Conservation (phyloP, 169 alveolate genomes). For the Babesia bigemina region DNA sequence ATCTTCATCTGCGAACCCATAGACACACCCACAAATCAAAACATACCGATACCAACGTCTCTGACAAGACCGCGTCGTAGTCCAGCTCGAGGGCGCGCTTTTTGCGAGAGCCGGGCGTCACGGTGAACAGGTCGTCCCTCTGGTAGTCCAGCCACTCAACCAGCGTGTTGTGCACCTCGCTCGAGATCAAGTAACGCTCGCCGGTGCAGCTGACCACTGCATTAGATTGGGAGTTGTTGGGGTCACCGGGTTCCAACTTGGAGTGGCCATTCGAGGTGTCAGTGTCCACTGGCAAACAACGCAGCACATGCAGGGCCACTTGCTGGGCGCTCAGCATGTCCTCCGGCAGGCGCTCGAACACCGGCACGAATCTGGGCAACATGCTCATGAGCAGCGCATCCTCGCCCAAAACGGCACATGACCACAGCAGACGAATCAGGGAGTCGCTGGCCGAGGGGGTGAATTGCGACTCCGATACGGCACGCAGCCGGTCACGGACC, state of each 20-base stretch:
- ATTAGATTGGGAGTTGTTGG: no score
- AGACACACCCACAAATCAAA: background rate
- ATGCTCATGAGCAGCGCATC: constrained; percentile 40
- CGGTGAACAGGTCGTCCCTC: constrained; percentile 61
- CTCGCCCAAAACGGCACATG: constrained; percentile 58
- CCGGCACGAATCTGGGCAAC: constrained; percentile 9
- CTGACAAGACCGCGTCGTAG: constrained; percentile 59
- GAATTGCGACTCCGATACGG: background rate
- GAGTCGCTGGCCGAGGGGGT: constrained; percentile 16
- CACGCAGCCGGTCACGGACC: constrained; percentile 30
- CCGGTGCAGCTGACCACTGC: no score
- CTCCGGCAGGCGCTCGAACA: constrained; percentile 34
- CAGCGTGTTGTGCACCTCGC: constrained; percentile 14
- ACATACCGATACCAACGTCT: constrained; percentile 42
- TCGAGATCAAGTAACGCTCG: background rate
- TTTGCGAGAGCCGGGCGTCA: constrained; percentile 19
- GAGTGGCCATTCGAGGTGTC: background rate
- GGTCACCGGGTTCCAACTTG: background rate
- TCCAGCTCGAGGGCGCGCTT: constrained; percentile 53
- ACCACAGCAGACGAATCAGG: constrained; percentile 51
- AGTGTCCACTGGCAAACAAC: constrained; percentile 8
- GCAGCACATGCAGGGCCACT: constrained; percentile 47
- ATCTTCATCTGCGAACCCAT: constrained; percentile 46
- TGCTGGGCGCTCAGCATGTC: constrained; percentile 67
- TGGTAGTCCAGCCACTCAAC: constrained; percentile 64